phyloP scores from a whole-genome alignment of 2,329 filamentous ascomycete species.

The Blastomyces percursus region DNA sequence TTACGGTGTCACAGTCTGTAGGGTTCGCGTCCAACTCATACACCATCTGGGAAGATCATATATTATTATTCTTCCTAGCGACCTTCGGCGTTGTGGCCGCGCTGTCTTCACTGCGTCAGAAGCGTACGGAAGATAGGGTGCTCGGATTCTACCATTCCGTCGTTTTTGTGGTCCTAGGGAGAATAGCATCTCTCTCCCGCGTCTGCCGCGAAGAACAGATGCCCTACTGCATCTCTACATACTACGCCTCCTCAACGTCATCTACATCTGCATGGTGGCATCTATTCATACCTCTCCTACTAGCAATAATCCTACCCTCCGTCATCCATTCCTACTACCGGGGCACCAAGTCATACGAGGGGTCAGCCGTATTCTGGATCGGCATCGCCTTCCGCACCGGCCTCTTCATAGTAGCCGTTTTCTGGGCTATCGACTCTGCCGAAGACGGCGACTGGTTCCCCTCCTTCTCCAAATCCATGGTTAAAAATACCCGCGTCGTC shows the following conservation, averaged over 20 bases:
- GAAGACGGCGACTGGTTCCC: constrained; percentile 72
- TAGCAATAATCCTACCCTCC: constrained; percentile 60
- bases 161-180: constrained; percentile 66
- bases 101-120: constrained; percentile 63
- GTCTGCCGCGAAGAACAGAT: constrained; percentile 97
- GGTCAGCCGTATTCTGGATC: constrained; percentile 74
- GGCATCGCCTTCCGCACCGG: constrained; percentile 66
- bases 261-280: constrained; percentile 93
- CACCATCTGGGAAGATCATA: constrained; percentile 97
- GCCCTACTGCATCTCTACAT: constrained; percentile 90
- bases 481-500: constrained; percentile 66
- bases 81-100: constrained; percentile 74
- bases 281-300: constrained; percentile 63
- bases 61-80: constrained; percentile 78
- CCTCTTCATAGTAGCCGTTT: constrained; percentile 63
- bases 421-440: constrained; percentile 83
- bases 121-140: constrained; percentile 54
- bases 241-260: constrained; percentile 82
- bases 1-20: constrained; percentile 76
- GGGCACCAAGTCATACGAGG: constrained; percentile 78
- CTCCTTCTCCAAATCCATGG: constrained; percentile 46
- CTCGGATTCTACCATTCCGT: constrained; percentile 76
- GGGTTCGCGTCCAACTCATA: constrained; percentile 97
- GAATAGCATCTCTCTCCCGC: constrained; percentile 74
- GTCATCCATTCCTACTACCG: constrained; percentile 73